Conservation (phyloP, 1,284 basidiomycete species). For the Athelia sp. region DNA sequence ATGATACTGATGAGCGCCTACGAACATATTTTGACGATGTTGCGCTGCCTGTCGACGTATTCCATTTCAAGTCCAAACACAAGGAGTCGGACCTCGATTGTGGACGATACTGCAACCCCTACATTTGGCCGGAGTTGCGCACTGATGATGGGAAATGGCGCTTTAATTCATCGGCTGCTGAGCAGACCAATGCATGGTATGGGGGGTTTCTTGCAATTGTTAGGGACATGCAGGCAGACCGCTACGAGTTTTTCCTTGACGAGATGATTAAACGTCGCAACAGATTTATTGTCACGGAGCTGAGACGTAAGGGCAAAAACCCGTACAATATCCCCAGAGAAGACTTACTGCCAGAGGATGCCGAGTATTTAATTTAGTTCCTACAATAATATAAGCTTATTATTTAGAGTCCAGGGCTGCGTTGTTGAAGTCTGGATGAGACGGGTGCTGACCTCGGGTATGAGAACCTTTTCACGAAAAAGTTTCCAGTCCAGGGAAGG, state of each 20-base stretch:
- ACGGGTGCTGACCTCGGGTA: neutral
- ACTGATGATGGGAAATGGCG: slow-evolving; percentile 20
- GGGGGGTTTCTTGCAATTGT: slow-evolving; percentile 18
- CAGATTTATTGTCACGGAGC: slow-evolving; percentile 10
- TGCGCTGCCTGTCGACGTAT: slow-evolving; percentile 32
- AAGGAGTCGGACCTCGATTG: slow-evolving; percentile 24
- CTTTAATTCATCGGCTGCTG: slow-evolving; percentile 21
- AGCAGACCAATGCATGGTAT: slow-evolving; percentile 22
- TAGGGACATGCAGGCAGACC: slow-evolving; percentile 16
- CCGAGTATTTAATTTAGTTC: too few relatives aligned
- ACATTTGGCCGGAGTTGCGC: slow-evolving; percentile 23
- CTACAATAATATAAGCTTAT: neutral
- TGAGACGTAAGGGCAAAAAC: slow-evolving; percentile 3
- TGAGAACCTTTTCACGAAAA: neutral
- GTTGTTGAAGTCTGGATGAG: neutral
- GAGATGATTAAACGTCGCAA: slow-evolving; percentile 30
- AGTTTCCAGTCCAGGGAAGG: neutral
- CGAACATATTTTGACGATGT: slow-evolving; percentile 18
- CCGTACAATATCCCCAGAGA: neutral
- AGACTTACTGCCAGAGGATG: neutral
- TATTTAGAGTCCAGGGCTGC: neutral
- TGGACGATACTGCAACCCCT: slow-evolving; percentile 31
- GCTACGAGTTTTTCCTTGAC: slow-evolving; percentile 29
- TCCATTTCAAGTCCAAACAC: slow-evolving; percentile 38
- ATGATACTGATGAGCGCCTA: slow-evolving; percentile 7